Evolutionary conservation across 2,329 filamentous ascomycete species (phyloP).

Genomic region (Intubia oerlemansii): DNA sequence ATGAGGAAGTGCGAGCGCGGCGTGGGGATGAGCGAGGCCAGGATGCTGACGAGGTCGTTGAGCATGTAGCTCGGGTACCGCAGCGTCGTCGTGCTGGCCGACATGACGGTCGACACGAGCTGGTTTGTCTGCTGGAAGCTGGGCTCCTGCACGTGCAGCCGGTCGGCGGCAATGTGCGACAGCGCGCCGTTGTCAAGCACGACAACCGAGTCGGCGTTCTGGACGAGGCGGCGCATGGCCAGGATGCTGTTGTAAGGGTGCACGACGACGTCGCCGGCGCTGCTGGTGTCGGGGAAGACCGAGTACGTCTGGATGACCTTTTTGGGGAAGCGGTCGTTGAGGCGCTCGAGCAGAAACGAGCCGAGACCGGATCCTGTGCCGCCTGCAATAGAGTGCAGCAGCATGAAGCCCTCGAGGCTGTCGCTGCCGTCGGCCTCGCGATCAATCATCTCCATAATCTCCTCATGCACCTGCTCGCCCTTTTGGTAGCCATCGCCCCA

Average conservation of each 20-base stretch:
- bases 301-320: conserved; percentile 99
- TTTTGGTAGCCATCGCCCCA: conserved; percentile 95
- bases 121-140: conserved; percentile 97
- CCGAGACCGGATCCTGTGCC: conserved; percentile 93
- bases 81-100: conserved; percentile 85
- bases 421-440: conserved; percentile 95
- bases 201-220: conserved; percentile 94
- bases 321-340: conserved; percentile 96
- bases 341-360: conserved; percentile 78
- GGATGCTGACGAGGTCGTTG: conserved; percentile 92
- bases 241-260: conserved; percentile 96
- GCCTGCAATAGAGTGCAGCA: conserved; percentile 92
- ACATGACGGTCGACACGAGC: conserved; percentile 95
- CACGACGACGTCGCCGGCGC: conserved; percentile 75
- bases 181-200: conserved; percentile 92
- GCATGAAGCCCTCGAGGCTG: conserved; percentile 96
- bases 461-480: conserved; percentile 79
- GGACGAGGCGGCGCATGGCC: conserved; percentile 71
- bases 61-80: conserved; percentile 99
- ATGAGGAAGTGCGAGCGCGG: conserved; percentile 96
- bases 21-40: conserved; percentile 88
- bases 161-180: conserved; percentile 81
- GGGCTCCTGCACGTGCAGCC: conserved; percentile 83
- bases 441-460: conserved; percentile 99
- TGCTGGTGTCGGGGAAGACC: conserved; percentile 87